phyloP scores from a whole-genome alignment of 192 early-diverging fungal genomes.

The Coemansia sp. region DNA sequence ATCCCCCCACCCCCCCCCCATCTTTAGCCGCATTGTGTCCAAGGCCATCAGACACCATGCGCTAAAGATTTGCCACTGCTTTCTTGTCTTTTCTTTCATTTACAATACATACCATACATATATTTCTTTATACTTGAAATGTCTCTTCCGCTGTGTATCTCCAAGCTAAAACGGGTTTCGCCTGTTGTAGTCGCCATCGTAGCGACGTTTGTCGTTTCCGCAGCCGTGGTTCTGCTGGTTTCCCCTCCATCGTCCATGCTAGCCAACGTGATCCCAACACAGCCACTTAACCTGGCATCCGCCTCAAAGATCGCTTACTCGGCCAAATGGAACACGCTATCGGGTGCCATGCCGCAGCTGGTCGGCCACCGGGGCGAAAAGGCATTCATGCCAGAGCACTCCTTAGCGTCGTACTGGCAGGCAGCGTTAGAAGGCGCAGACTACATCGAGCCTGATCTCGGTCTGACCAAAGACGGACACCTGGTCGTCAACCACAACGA shows the following conservation, averaged over 20 bases:
- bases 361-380: conserved; percentile 54
- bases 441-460: conserved; percentile 50
- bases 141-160: too few relatives aligned
- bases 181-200: too few relatives aligned
- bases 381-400: conserved; percentile 52
- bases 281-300: not conserved
- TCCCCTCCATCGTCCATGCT: too few relatives aligned
- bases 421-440: conserved; percentile 48
- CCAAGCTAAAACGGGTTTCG: too few relatives aligned
- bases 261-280: not conserved
- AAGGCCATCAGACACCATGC: too few relatives aligned
- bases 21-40: too few relatives aligned
- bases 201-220: too few relatives aligned
- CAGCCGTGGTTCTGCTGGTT: too few relatives aligned
- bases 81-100: not conserved
- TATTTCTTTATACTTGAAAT: too few relatives aligned
- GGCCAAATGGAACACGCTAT: conserved; percentile 33
- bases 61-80: too few relatives aligned
- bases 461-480: conserved; percentile 45
- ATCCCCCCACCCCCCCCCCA: not conserved
- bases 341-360: conserved; percentile 23
- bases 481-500: conserved; percentile 55
- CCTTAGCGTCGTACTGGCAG: conserved; percentile 49
- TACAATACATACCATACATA: too few relatives aligned
- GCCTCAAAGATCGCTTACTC: too few relatives aligned